Percentiles rank a stretch among this genome's conserved stretches.
These are phyloP conservation scores for Nymphaea thermarum DNA, from an alignment of 164 flowering plant species.

Conservation along the genomic window DNA sequence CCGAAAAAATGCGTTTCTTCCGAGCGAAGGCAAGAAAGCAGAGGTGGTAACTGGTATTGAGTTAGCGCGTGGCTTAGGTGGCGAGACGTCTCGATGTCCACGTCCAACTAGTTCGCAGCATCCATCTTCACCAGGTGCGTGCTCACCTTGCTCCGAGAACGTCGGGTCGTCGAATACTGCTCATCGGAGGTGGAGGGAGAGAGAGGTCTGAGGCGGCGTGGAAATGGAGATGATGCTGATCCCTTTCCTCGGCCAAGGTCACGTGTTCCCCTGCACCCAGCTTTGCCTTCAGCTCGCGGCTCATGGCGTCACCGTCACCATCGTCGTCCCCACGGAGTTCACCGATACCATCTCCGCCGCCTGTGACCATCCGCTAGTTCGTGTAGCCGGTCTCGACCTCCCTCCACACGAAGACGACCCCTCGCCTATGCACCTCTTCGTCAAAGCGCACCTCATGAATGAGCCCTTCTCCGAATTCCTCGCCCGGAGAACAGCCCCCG, in stretches of 20 bases:
- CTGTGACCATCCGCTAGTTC: constrained; percentile 18
- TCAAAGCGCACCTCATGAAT: constrained; percentile 5
- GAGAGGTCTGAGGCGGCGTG: background rate
- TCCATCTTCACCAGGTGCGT: too few relatives aligned
- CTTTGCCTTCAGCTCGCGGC: constrained; percentile 34
- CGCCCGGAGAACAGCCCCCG: constrained; percentile 2
- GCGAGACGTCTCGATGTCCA: too few relatives aligned
- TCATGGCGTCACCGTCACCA: constrained; percentile 21
- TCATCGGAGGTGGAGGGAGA: background rate
- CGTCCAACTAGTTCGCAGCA: too few relatives aligned
- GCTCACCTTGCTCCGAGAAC: too few relatives aligned
- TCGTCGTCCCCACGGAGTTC: constrained; percentile 29
- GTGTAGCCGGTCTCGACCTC: constrained; percentile 13
- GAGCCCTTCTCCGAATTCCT: constrained; percentile 17
- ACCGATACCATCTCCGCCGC: constrained; percentile 26
- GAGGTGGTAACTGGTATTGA: too few relatives aligned
- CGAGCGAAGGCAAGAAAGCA: too few relatives aligned
- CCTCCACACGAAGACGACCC: constrained; percentile 7
- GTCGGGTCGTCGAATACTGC: too few relatives aligned
- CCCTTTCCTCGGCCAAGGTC: constrained; percentile 45
- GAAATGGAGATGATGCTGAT: constrained; percentile 25
- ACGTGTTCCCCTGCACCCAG: constrained; percentile 41
- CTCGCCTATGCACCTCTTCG: constrained; percentile 2
- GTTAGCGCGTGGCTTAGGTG: too few relatives aligned
- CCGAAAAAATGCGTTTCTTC: too few relatives aligned